These are phyloP conservation scores for Cercospora canescens DNA, from an alignment of 2,329 filamentous ascomycete species.

Conservation along the genomic window DNA sequence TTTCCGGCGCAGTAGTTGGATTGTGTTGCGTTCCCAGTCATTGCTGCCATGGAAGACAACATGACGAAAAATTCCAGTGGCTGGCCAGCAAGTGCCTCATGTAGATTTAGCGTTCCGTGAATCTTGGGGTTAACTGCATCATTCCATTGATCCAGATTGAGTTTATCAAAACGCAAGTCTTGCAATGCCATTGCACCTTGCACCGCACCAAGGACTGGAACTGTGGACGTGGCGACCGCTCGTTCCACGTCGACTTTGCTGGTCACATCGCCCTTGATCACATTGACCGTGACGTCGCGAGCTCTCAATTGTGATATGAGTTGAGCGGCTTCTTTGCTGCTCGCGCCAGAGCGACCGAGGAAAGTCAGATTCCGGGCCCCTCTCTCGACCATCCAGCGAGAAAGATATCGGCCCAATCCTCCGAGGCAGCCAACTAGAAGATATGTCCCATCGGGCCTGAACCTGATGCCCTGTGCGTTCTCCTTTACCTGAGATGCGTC, in stretches of 20 bases:
- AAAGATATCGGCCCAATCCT: background rate
- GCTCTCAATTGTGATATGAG: background rate
- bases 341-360: background rate
- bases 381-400: background rate
- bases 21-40: slow-evolving; percentile 36
- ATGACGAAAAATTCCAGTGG: background rate
- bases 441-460: background rate
- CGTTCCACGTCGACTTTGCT: background rate
- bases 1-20: slow-evolving; percentile 25
- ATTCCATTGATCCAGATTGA: background rate
- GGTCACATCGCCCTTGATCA: background rate
- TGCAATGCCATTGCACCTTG: background rate
- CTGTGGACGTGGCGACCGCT: background rate
- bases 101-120: background rate
- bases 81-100: background rate
- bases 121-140: background rate
- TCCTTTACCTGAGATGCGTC: background rate
- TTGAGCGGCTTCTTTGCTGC: background rate
- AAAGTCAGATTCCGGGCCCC: background rate
- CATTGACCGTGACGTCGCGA: background rate
- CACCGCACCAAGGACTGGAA: background rate
- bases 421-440: background rate
- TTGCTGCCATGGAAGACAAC: background rate
- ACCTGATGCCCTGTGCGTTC: background rate
- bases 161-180: background rate